Evolutionary conservation across 805 yeast species (phyloP).

Genomic region (Kuraishia piskuri): DNA sequence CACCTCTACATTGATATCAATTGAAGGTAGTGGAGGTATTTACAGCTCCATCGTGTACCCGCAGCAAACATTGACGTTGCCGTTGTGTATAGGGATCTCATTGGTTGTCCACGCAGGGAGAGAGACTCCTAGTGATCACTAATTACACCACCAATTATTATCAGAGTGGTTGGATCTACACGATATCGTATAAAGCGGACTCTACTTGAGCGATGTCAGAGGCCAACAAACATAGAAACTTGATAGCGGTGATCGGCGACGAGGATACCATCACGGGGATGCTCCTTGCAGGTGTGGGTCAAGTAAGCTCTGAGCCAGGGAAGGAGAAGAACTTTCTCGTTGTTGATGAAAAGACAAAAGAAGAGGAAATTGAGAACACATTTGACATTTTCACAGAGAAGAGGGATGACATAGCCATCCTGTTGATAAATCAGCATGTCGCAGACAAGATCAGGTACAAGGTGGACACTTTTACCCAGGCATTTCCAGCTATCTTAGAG

Average conservation of each 20-base stretch:
- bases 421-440: slow-evolving; percentile 87
- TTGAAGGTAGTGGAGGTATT: neutral
- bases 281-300: slow-evolving; percentile 92
- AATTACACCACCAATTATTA: neutral
- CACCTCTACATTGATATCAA: too few relatives aligned
- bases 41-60: neutral
- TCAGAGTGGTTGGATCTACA: neutral
- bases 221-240: slow-evolving; percentile 56
- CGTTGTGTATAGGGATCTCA: neutral
- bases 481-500: slow-evolving; percentile 94
- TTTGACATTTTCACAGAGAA: slow-evolving; percentile 66
- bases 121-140: neutral
- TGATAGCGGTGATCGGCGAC: slow-evolving; percentile 93
- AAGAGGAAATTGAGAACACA: slow-evolving; percentile 64
- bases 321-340: slow-evolving; percentile 72
- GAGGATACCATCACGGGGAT: slow-evolving; percentile 97
- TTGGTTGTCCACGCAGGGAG: neutral
- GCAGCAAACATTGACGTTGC: neutral
- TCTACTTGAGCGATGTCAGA: slow-evolving; percentile 9
- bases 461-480: slow-evolving; percentile 78
- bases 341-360: slow-evolving; percentile 71
- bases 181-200: neutral
- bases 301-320: slow-evolving; percentile 54
- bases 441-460: slow-evolving; percentile 82
- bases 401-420: slow-evolving; percentile 86